Percentiles rank a stretch among this genome's conserved stretches.
Conservation (phyloP, 2,329 filamentous ascomycete genomes). For the Chaetomiaceae sp. region DNA sequence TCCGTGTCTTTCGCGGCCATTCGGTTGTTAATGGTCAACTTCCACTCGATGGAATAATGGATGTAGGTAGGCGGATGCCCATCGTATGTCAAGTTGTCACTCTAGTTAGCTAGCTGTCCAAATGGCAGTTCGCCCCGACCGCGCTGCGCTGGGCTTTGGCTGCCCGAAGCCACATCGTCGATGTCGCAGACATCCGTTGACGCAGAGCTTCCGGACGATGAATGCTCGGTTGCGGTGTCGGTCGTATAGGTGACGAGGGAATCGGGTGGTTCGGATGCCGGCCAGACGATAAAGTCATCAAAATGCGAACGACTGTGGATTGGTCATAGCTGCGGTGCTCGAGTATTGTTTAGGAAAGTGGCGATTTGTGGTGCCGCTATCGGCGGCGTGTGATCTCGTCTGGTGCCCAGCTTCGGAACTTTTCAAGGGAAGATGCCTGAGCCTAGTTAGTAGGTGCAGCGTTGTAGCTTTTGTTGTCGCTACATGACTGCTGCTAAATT, state of each 20-base stretch:
- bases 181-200: not conserved
- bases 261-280: not conserved
- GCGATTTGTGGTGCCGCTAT: not conserved
- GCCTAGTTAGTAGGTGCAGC: too few species aligned
- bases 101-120: not conserved
- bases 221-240: not conserved
- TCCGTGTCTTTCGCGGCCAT: not conserved
- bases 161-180: not conserved
- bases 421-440: too few species aligned
- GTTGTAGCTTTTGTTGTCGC: too few species aligned
- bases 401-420: too few species aligned
- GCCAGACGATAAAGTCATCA: conserved; percentile 1
- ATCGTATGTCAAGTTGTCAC: not conserved
- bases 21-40: not conserved
- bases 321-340: not conserved
- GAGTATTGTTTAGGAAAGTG: not conserved
- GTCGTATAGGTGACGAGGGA: not conserved
- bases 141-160: not conserved
- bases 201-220: not conserved
- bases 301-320: not conserved
- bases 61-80: conserved; percentile 1
- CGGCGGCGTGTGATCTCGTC: too few species aligned
- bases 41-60: conserved; percentile 3
- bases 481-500: too few species aligned
- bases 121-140: not conserved